Percentiles rank a stretch among this genome's conserved stretches.
These are phyloP conservation scores for Phoma sp. DNA, from an alignment of 2,329 filamentous ascomycete species.

Conservation along the genomic window DNA sequence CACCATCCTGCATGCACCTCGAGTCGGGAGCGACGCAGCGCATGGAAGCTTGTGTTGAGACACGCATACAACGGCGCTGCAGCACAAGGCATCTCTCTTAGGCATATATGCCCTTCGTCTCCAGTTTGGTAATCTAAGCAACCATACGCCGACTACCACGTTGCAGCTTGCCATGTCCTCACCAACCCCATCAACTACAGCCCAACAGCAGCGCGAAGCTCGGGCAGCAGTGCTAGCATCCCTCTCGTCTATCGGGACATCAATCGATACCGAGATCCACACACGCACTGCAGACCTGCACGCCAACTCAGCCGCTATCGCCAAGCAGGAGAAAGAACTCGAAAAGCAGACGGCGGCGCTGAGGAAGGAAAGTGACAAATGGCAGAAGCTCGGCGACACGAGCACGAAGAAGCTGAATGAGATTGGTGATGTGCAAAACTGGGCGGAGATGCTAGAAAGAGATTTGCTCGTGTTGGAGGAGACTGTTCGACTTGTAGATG, in stretches of 20 bases:
- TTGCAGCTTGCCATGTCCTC: conserved; percentile 31
- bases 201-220: conserved; percentile 53
- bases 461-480: conserved; percentile 51
- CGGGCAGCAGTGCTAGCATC: conserved; percentile 58
- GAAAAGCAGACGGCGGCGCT: conserved; percentile 64
- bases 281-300: conserved; percentile 73
- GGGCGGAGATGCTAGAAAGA: conserved; percentile 76
- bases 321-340: conserved; percentile 71
- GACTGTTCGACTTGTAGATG: conserved; percentile 47
- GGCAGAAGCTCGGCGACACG: conserved; percentile 67
- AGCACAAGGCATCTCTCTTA: conserved; percentile 4
- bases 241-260: conserved; percentile 65
- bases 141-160: neutral
- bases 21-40: conserved; percentile 10
- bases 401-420: conserved; percentile 74
- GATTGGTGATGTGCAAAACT: conserved; percentile 82
- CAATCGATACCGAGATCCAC: conserved; percentile 71
- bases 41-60: conserved; percentile 15
- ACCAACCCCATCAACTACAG: conserved; percentile 35
- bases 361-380: conserved; percentile 68
- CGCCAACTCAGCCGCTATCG: conserved; percentile 68
- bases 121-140: neutral
- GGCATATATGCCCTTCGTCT: neutral
- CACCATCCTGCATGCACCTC: conserved; percentile 27
- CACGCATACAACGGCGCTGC: conserved; percentile 9